These are phyloP conservation scores for Tritrichomonas musculus DNA, from an alignment of 208 protist species.

Conservation along the genomic window DNA sequence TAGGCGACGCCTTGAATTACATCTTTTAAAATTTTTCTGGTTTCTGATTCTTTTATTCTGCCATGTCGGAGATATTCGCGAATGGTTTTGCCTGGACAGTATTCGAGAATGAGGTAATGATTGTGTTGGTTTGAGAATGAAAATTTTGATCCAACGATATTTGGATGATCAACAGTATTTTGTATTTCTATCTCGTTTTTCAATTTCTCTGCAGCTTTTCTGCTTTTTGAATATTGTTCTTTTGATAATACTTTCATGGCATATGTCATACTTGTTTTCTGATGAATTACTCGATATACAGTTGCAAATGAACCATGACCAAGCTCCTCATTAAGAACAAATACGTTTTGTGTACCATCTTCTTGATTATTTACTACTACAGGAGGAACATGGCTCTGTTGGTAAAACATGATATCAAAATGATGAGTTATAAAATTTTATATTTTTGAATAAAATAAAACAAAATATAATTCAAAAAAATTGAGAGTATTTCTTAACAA, in stretches of 20 bases:
- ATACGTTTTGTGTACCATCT: neutral
- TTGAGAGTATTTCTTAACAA: too few species aligned
- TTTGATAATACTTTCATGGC: constrained; percentile 88
- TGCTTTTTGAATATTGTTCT: neutral
- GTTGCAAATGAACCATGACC: neutral
- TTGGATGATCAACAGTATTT: constrained; percentile 72
- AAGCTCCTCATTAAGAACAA: neutral
- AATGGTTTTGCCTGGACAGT: constrained; percentile 58
- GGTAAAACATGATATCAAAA: too few species aligned
- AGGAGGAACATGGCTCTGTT: too few species aligned
- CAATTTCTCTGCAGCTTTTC: constrained; percentile 51
- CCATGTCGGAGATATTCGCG: neutral
- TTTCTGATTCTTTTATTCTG: neutral
- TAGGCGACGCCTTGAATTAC: neutral
- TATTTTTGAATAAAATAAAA: too few species aligned
- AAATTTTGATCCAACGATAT: constrained; percentile 82
- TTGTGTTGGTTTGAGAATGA: constrained; percentile 82
- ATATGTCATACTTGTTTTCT: constrained; percentile 46
- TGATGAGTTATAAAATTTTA: too few species aligned
- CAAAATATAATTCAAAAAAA: too few species aligned
- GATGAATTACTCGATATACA: neutral
- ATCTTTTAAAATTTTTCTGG: neutral
- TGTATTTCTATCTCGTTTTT: constrained; percentile 88
- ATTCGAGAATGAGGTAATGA: constrained; percentile 87
- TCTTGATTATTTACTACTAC: too few species aligned